Conservation (phyloP, 164 flowering plant species). For the Umbellularia californica region DNA sequence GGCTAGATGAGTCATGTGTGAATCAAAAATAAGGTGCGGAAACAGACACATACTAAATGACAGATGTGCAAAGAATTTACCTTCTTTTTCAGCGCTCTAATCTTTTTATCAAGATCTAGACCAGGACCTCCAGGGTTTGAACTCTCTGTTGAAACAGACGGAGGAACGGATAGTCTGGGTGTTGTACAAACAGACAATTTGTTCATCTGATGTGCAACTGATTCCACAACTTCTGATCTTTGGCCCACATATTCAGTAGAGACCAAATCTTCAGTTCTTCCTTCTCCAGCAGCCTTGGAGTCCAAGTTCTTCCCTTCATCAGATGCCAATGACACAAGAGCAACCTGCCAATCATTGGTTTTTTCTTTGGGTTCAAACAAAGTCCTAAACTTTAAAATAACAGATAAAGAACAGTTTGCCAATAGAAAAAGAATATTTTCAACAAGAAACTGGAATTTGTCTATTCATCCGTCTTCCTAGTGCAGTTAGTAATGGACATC, state of each 20-base stretch:
- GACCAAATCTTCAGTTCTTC: slow-evolving; percentile 20
- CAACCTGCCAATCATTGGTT: slow-evolving; percentile 51
- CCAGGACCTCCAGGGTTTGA: slow-evolving; percentile 28
- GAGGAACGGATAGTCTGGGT: slow-evolving; percentile 20
- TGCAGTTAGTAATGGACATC: too few species aligned
- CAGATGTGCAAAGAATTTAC: slow-evolving; percentile 19
- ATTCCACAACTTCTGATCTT: slow-evolving; percentile 37
- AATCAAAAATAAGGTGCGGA: background rate
- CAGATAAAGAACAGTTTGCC: background rate
- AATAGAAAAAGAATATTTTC: background rate
- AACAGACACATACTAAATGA: background rate
- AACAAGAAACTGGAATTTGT: too few species aligned
- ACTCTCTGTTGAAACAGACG: slow-evolving; percentile 31
- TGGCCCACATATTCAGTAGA: slow-evolving; percentile 26
- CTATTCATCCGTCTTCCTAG: too few species aligned
- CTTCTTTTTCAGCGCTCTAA: slow-evolving; percentile 89
- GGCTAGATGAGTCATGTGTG: background rate
- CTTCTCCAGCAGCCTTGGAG: slow-evolving; percentile 21
- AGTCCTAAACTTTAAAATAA: background rate
- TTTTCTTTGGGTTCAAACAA: background rate
- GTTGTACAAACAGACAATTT: slow-evolving; percentile 48
- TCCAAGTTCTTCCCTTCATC: slow-evolving; percentile 50
- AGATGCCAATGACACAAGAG: slow-evolving; percentile 24
- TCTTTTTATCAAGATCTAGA: slow-evolving; percentile 72
- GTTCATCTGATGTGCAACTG: slow-evolving; percentile 54